These are phyloP conservation scores for Alternaria atra DNA, from an alignment of 2,329 filamentous ascomycete species.

Conservation along the genomic window DNA sequence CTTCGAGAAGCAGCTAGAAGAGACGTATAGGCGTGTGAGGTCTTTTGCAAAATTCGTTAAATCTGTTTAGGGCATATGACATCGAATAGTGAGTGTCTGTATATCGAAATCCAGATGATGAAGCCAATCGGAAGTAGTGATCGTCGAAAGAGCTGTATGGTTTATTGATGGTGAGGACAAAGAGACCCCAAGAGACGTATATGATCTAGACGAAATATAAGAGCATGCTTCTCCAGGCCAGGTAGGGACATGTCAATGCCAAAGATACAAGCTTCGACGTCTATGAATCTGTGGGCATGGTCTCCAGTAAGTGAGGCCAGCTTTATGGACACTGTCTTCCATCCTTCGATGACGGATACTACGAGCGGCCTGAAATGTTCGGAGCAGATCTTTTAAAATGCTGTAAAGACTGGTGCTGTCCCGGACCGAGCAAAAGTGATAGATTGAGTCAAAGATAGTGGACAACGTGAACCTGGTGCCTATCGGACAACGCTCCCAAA, in stretches of 20 bases:
- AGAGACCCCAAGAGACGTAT: not conserved
- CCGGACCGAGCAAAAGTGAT: not conserved
- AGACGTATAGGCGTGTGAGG: conserved; percentile 2
- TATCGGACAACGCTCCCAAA: no score
- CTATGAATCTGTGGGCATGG: not conserved
- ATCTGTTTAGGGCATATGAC: conserved; percentile 5
- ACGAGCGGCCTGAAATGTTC: not conserved
- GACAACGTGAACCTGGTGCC: no score
- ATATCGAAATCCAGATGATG: conserved; percentile 3
- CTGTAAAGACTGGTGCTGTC: not conserved
- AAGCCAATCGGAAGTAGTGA: not conserved
- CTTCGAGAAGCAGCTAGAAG: not conserved
- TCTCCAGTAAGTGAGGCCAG: not conserved
- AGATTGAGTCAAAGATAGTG: not conserved
- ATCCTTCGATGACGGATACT: not conserved
- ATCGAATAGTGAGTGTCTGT: conserved; percentile 9
- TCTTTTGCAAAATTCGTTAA: not conserved
- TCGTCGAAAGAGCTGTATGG: not conserved
- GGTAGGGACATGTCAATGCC: not conserved
- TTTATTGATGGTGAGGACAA: not conserved
- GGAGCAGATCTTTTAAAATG: not conserved
- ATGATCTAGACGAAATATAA: not conserved
- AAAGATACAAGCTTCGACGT: not conserved
- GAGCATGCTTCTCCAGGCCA: not conserved
- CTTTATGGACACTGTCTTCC: not conserved